A percentile compares a stretch with the other conserved stretches of the same genome.
phyloP scores from a whole-genome alignment of 208 protist genomes.

The Trypanosoma rangeli region DNA sequence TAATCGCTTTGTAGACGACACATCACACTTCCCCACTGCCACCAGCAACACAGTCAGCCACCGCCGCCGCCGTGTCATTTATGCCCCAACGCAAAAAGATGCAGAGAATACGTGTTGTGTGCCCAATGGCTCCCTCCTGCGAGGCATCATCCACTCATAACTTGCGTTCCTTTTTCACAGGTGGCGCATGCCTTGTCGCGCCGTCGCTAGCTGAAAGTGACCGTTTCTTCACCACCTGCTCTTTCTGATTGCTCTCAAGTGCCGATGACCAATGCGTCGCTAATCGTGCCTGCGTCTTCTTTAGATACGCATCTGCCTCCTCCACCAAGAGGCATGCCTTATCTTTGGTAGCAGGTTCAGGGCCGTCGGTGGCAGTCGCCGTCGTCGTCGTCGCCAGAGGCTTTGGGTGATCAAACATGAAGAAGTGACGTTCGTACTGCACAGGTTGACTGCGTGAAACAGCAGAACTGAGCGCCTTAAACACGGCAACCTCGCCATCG shows the following conservation, averaged over 20 bases:
- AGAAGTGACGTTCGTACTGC: constrained; percentile 81
- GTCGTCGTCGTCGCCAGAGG: constrained; percentile 32
- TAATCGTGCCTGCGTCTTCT: constrained; percentile 24
- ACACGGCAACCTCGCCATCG: constrained; percentile 78
- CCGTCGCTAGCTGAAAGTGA: not conserved
- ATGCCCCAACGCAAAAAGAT: not conserved
- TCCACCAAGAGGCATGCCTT: constrained; percentile 23
- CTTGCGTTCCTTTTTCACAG: constrained; percentile 9
- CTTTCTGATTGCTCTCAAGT: constrained; percentile 19
- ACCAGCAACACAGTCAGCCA: not conserved
- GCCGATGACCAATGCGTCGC: constrained; percentile 21
- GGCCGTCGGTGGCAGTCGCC: not conserved
- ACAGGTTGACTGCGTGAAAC: constrained; percentile 63
- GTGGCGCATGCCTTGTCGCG: not conserved
- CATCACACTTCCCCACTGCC: not conserved
- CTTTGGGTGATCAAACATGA: constrained; percentile 54
- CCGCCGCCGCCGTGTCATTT: not conserved
- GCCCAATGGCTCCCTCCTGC: not conserved
- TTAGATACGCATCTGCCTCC: constrained; percentile 27
- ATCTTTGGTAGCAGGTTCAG: constrained; percentile 1
- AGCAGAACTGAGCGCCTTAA: constrained; percentile 48
- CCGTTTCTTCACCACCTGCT: not conserved
- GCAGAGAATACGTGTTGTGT: not conserved
- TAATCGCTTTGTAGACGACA: not conserved
- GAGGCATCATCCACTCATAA: not conserved